Evolutionary conservation across 495 filamentous ascomycete genomes (phyloP), one percentile per base, ranked within the genome.

Genomic region (Lasiosphaeriaceae sp.): DNA sequence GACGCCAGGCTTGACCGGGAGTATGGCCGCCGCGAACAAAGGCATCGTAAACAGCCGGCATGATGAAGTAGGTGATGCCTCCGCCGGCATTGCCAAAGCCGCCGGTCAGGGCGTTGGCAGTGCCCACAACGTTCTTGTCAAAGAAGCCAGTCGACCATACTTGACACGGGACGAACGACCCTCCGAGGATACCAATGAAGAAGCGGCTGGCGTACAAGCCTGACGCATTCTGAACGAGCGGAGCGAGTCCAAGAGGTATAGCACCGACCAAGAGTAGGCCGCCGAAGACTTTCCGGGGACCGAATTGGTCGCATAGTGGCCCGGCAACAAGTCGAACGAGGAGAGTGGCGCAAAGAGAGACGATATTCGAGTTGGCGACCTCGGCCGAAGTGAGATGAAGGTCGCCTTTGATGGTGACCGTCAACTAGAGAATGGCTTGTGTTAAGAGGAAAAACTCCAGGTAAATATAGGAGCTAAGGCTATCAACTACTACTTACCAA

Each of bases 71-170:
- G 14, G 80, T 82, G 62, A 96, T 90, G 45, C 93, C 93, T 56
- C 93, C 93, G 56, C 93, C 93, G 34, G 92, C 83, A 59, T 97
- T 97, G 37, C 93, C 93, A 69, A 88, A 85, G 2, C 93, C 93
- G 50, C 83, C 93, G 14, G 91, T 86, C 2, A 97, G 73, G 11
- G 90, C 86, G 66, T 96, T 97, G 55, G 92, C 90, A 5, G 89
- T 90, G 34, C 93, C 93, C 21, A 97, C 89, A 17, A 97, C 83
- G 66, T 90, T 95, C 77, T 96, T 96, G 75, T 97, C 93, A 64
- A 94, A 96, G 78, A 93, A 97, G 1, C 88, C 92, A 0, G 93
- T 96, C 24, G 87, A 89, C 92, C 93, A 97, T 8, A 97, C 93
- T 61, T 96, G 92, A 69, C 93, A 97, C 2, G 93, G 93, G 2